Conservation (phyloP, 306 rosid genomes). For the Dryas alaskensis region DNA sequence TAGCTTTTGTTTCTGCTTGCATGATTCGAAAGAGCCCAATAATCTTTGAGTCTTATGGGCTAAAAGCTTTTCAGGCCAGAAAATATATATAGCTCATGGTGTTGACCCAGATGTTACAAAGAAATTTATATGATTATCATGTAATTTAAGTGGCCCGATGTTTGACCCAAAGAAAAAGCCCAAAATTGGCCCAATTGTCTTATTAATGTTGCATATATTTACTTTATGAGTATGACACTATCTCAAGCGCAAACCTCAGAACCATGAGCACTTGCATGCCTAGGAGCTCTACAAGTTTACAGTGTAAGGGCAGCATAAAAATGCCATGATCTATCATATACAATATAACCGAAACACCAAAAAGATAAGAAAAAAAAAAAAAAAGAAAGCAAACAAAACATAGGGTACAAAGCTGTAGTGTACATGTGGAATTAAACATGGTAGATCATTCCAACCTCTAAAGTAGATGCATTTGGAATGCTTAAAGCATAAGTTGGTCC, state of each 20-base stretch:
- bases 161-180: background rate
- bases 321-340: conserved; percentile 45
- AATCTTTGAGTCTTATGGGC: no score
- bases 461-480: conserved; percentile 88
- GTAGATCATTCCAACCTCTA: conserved; percentile 95
- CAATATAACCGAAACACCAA: conserved; percentile 27
- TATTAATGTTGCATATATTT: conserved; percentile 7
- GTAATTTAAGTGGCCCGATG: no score
- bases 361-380: background rate
- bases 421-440: conserved; percentile 49
- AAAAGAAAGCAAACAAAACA: conserved; percentile 12
- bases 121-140: no score
- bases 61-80: background rate
- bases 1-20: no score
- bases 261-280: conserved; percentile 10
- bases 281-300: conserved; percentile 13
- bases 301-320: conserved; percentile 11
- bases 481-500: conserved; percentile 81
- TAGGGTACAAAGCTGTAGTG: conserved; percentile 37
- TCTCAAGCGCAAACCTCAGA: conserved; percentile 16
- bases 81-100: no score
- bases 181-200: conserved; percentile 1
- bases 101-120: no score
- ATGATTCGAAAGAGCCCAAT: no score
- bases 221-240: background rate